Conservation (phyloP, 2,329 filamentous ascomycete genomes). For the Venturia carpophila region DNA sequence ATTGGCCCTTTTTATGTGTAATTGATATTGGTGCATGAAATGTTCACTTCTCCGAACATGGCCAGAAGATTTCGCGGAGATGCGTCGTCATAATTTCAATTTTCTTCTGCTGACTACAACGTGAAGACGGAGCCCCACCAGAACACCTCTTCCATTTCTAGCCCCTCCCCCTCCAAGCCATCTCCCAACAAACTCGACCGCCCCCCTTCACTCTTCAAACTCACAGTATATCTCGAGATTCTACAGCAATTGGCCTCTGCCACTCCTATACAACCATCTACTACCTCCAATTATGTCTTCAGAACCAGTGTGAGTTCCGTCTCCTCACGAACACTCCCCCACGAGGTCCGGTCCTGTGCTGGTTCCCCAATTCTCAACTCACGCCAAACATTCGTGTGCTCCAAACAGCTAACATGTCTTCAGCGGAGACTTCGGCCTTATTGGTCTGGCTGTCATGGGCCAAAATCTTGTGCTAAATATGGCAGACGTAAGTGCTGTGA, state of each 20-base stretch:
- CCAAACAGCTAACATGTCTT: constrained; percentile 25
- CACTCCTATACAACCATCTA: not conserved
- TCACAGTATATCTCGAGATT: not conserved
- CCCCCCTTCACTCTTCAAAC: not conserved
- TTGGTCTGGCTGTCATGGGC: constrained; percentile 34
- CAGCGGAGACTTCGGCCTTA: constrained; percentile 47
- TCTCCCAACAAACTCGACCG: not conserved
- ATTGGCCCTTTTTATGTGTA: not conserved
- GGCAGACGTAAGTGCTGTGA: constrained; percentile 31
- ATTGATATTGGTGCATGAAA: not conserved
- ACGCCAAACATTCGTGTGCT: not conserved
- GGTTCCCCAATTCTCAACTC: not conserved
- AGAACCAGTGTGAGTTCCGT: not conserved
- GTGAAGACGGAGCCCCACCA: not conserved
- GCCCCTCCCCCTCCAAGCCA: not conserved
- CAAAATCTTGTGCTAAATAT: constrained; percentile 20
- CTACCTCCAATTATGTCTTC: not conserved
- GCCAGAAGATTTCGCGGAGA: not conserved
- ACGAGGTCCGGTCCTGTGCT: not conserved
- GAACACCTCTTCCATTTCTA: too few species aligned
- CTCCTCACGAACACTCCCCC: not conserved
- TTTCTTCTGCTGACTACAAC: constrained; percentile 8
- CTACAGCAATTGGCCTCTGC: not conserved
- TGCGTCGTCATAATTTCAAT: not conserved
- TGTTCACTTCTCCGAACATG: not conserved